Evolutionary conservation across 345 rosid species (phyloP).

Genomic region (Zanthoxylum bungeanum): DNA sequence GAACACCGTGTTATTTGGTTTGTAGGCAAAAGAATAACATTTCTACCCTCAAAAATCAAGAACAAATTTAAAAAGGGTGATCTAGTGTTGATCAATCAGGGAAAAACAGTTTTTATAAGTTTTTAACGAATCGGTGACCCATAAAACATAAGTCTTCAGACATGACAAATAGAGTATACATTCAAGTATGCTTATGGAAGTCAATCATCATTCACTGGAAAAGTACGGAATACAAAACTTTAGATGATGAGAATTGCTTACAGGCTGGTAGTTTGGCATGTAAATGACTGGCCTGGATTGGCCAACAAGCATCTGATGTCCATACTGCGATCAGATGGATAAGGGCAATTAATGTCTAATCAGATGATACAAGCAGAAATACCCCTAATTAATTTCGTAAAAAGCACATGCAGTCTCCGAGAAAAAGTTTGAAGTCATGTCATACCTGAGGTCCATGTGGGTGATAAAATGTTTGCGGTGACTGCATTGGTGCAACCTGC

Average conservation of each 20-base stretch:
- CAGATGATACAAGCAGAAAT: neutral
- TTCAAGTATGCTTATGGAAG: neutral
- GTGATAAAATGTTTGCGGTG: constrained; percentile 65
- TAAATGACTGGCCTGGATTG: constrained; percentile 64
- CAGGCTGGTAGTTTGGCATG: constrained; percentile 69
- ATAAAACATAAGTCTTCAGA: neutral
- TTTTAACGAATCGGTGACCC: neutral
- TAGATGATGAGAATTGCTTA: constrained; percentile 28
- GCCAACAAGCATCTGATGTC: constrained; percentile 62
- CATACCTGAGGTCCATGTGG: constrained; percentile 76
- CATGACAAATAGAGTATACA: no score
- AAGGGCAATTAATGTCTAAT: constrained; percentile 15
- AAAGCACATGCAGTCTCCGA: neutral
- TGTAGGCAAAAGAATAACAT: neutral
- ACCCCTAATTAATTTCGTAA: neutral
- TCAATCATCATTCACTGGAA: neutral
- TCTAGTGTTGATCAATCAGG: neutral
- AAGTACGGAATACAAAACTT: neutral
- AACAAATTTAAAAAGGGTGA: neutral
- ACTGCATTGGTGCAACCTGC: constrained; percentile 50
- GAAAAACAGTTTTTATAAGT: neutral
- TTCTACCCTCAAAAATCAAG: neutral
- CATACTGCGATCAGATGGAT: constrained; percentile 41
- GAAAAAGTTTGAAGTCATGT: neutral
- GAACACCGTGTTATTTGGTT: neutral